Base-by-base conservation (phyloP, 495 filamentous ascomycete species). In the Apodospora peruviana region DNA sequence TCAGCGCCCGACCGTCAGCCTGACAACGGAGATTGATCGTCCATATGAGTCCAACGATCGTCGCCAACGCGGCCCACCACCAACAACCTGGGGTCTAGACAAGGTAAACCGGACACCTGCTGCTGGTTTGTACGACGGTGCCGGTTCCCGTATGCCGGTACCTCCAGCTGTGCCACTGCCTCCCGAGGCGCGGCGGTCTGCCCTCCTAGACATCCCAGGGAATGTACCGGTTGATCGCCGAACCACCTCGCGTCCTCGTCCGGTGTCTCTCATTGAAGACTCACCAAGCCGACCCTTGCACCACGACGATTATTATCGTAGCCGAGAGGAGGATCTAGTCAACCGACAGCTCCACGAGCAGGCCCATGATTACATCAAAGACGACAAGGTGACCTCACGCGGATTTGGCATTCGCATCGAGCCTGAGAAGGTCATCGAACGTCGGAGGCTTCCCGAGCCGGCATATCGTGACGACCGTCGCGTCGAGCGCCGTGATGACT, bases 1-100 rank as follows among this genome's bases (percentile, higher is more conserved):
- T 53, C n/a, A n/a, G n/a, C 84, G 85, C 12, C 67, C 79, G 20
- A 87, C 81, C 47, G 76, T 88, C 63, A 78, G 79, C 40, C 73
- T 80, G 29, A 76, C 76, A 29, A 80, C 82, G 14, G 82, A 85
- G 25, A 48, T 77, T 42, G 60, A 40, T 23, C 78, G 77, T 20
- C 66, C 52, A 3, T 64, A 62, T 42, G 63, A 66, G 8, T 52
- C 47, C 21, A 56, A 52, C 25, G 59, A 66, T 22, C 66, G 53
- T 17, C 64, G 63, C 74, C 74, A 54, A 55, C 53, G 78, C 11
- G 77, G 79, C 0, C 82, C 84, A 20, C 80, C 83, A 3, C 81
- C 82, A 9, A 73, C 82, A 10, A 78, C 77, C 2, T 69, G 79
- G 65, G 84, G 80, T 0, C 72, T 86, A 49, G 85, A 86, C 22